Percentiles rank a stretch among this genome's conserved stretches.
These are phyloP conservation scores for Nemania diffusa DNA, from an alignment of 2,329 filamentous ascomycete species.

Conservation along the genomic window DNA sequence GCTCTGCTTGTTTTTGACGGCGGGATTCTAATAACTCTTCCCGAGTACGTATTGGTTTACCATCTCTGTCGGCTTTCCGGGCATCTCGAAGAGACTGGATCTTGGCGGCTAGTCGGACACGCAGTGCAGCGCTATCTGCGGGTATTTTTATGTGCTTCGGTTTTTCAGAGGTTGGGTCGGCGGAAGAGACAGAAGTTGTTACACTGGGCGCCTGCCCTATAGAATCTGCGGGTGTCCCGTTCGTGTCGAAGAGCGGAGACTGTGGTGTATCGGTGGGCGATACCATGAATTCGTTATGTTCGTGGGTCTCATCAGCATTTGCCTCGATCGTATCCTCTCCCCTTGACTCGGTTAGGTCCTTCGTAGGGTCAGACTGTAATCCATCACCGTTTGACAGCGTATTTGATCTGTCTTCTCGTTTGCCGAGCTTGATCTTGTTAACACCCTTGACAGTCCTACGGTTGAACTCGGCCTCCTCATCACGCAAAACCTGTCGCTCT, in stretches of 20 bases:
- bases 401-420: constrained; percentile 46
- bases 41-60: constrained; percentile 83
- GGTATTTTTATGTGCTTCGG: constrained; percentile 75
- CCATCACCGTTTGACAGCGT: constrained; percentile 31
- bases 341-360: constrained; percentile 43
- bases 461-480: constrained; percentile 54
- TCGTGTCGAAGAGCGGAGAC: constrained; percentile 71
- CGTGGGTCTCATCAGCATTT: constrained; percentile 58
- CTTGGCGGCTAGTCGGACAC: constrained; percentile 80
- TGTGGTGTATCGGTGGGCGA: constrained; percentile 61
- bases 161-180: constrained; percentile 68
- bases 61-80: constrained; percentile 88
- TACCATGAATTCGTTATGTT: constrained; percentile 43
- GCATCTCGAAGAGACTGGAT: constrained; percentile 87
- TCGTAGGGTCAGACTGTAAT: constrained; percentile 29
- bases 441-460: constrained; percentile 53
- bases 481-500: constrained; percentile 52
- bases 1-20: constrained; percentile 85
- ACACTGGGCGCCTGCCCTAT: constrained; percentile 62
- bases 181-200: constrained; percentile 76
- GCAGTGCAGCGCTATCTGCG: constrained; percentile 77
- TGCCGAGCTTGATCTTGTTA: constrained; percentile 51
- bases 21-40: constrained; percentile 93
- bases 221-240: constrained; percentile 55
- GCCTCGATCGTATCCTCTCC: constrained; percentile 42